These are phyloP conservation scores for Phallus indusiatus DNA, from an alignment of 768 basidiomycete species.

Conservation along the genomic window DNA sequence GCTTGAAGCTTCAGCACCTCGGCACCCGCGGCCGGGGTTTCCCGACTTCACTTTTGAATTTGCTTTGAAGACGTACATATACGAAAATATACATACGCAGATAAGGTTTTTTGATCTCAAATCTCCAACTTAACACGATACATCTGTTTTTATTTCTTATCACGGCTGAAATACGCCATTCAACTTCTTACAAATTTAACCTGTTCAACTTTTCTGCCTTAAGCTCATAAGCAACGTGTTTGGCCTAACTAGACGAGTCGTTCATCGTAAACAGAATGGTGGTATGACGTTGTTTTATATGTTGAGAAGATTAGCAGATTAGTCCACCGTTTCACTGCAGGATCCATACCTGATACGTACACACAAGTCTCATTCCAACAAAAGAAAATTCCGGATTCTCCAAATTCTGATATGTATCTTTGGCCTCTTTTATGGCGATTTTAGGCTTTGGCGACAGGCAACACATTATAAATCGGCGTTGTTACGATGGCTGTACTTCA, in stretches of 20 bases:
- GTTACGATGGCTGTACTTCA: neutral
- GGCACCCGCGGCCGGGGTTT: too few relatives aligned
- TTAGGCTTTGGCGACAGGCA: neutral
- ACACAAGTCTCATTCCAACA: neutral
- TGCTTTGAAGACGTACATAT: too few relatives aligned
- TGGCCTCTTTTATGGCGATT: neutral
- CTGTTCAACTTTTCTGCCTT: neutral
- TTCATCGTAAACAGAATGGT: neutral
- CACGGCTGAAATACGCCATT: neutral
- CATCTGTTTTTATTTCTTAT: neutral
- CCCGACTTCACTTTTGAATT: too few relatives aligned
- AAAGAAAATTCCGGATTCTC: neutral
- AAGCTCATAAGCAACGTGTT: neutral
- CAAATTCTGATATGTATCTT: neutral
- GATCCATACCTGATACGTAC: too few relatives aligned
- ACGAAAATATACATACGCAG: too few relatives aligned
- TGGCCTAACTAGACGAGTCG: neutral
- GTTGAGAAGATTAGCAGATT: neutral
- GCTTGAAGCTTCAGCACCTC: too few relatives aligned
- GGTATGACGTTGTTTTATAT: neutral
- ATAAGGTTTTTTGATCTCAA: too few relatives aligned
- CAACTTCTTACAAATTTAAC: neutral
- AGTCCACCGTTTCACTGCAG: neutral
- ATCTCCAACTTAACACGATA: too few relatives aligned
- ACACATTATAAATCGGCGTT: neutral